phyloP scores from a whole-genome alignment of 2,329 filamentous ascomycete species.

The Pseudocercospora vitis region DNA sequence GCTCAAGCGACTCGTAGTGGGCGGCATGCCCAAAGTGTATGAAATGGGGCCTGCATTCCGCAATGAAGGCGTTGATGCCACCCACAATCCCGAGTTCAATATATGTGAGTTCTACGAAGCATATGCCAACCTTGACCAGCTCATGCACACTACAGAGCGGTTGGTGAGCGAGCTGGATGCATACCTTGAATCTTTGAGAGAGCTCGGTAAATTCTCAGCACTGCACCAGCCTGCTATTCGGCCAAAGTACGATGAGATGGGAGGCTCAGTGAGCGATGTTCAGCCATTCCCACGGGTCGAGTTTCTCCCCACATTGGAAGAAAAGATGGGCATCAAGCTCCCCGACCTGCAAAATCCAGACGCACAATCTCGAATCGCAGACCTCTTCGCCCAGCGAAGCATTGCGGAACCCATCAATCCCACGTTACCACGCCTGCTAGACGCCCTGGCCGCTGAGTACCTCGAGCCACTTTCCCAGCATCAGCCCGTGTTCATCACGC shows the following conservation, averaged over 20 bases:
- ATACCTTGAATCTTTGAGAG: background rate
- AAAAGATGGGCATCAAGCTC: slow-evolving; percentile 62
- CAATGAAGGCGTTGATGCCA: slow-evolving; percentile 83
- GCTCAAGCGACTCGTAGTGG: slow-evolving; percentile 87
- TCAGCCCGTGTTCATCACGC: slow-evolving; percentile 76
- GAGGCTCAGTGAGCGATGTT: background rate
- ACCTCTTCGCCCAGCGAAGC: slow-evolving; percentile 54
- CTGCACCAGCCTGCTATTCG: slow-evolving; percentile 1
- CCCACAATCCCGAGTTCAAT: slow-evolving; percentile 95
- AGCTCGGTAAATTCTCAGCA: slow-evolving; percentile 6
- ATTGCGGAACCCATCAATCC: slow-evolving; percentile 53
- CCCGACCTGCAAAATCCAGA: slow-evolving; percentile 55
- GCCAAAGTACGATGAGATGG: background rate
- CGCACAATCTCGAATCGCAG: slow-evolving; percentile 54
- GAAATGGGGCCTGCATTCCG: slow-evolving; percentile 91
- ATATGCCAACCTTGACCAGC: slow-evolving; percentile 71
- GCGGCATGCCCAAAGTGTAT: slow-evolving; percentile 83
- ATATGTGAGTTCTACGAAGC: slow-evolving; percentile 97
- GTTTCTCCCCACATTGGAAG: slow-evolving; percentile 78
- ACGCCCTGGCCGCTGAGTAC: slow-evolving; percentile 72
- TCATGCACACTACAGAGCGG: slow-evolving; percentile 74
- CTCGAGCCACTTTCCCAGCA: slow-evolving; percentile 73
- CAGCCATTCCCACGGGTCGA: slow-evolving; percentile 63
- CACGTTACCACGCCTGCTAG: slow-evolving; percentile 71
- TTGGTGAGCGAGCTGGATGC: slow-evolving; percentile 52